phyloP scores from a whole-genome alignment of 768 basidiomycete genomes.

The Phallus indusiatus region DNA sequence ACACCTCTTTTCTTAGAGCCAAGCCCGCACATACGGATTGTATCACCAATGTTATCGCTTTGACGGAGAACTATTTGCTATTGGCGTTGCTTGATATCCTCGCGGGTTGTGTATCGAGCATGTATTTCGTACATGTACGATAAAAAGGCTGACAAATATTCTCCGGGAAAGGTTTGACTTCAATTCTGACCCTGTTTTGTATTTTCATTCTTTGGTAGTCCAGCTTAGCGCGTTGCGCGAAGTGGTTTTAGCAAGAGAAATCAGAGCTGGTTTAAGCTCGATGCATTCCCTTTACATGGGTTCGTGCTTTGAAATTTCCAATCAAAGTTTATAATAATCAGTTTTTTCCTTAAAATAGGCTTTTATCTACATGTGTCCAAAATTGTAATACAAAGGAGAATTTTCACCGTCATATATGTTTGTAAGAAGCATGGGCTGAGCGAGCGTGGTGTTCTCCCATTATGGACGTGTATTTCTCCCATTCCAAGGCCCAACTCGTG shows the following conservation, averaged over 20 bases:
- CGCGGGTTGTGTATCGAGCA: slow-evolving; percentile 62
- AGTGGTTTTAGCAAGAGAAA: slow-evolving; percentile 62
- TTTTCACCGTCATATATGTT: slow-evolving; percentile 80
- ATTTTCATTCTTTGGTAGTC: neutral
- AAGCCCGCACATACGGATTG: slow-evolving; percentile 68
- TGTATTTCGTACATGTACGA: slow-evolving; percentile 94
- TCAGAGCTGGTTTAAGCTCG: slow-evolving; percentile 54
- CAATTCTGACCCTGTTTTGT: too few relatives aligned
- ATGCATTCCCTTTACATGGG: slow-evolving; percentile 84
- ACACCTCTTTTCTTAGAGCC: slow-evolving; percentile 68
- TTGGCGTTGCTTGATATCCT: slow-evolving; percentile 88
- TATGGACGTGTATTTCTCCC: slow-evolving; percentile 1
- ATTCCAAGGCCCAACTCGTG: neutral
- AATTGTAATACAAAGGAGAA: slow-evolving; percentile 96
- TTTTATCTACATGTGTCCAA: slow-evolving; percentile 87
- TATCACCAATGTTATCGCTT: slow-evolving; percentile 86
- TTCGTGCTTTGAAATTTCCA: slow-evolving; percentile 22
- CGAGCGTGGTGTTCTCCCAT: neutral
- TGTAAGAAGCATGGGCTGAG: slow-evolving; percentile 20
- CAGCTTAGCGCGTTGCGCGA: slow-evolving; percentile 85
- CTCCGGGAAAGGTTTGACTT: slow-evolving; percentile 68
- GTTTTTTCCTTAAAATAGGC: slow-evolving; percentile 44
- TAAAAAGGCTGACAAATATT: slow-evolving; percentile 53
- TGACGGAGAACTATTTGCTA: slow-evolving; percentile 72
- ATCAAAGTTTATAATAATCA: neutral